phyloP scores from a whole-genome alignment of 2,329 filamentous ascomycete genomes.

The Calonectria ilicicola region DNA sequence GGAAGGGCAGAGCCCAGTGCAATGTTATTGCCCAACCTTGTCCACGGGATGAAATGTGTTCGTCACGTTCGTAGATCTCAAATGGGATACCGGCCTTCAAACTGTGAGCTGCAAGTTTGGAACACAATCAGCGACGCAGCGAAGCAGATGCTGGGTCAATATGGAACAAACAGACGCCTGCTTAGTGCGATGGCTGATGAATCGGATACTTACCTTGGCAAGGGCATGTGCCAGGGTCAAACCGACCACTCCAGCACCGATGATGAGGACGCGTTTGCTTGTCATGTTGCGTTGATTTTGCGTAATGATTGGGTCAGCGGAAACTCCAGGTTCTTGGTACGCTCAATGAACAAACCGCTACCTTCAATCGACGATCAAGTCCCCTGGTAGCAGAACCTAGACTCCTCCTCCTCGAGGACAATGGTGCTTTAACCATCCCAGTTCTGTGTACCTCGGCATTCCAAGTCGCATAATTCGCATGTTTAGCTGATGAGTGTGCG shows the following conservation, averaged over 20 bases:
- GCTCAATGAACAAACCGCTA: no score
- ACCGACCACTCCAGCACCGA: conserved; percentile 53
- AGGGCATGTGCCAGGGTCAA: conserved; percentile 52
- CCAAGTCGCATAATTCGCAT: no score
- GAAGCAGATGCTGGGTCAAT: neutral
- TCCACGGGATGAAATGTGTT: conserved; percentile 42
- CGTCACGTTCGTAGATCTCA: conserved; percentile 47
- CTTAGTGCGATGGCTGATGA: neutral
- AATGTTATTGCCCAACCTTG: conserved; percentile 72
- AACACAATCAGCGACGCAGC: neutral
- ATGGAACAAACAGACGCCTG: no score
- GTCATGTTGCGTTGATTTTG: neutral
- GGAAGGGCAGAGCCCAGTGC: conserved; percentile 64
- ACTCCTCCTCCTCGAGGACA: no score
- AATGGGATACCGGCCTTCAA: conserved; percentile 46
- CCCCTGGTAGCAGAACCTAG: no score
- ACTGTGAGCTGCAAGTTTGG: neutral
- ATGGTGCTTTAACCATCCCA: no score
- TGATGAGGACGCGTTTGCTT: conserved; percentile 48
- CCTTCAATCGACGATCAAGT: no score
- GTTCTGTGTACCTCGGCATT: no score
- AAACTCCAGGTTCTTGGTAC: no score
- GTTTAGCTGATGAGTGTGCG: no score
- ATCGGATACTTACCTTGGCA: conserved; percentile 42
- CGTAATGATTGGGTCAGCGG: no score